phyloP scores from a whole-genome alignment of 2,329 filamentous ascomycete genomes.

The Rosellinia necatrix region DNA sequence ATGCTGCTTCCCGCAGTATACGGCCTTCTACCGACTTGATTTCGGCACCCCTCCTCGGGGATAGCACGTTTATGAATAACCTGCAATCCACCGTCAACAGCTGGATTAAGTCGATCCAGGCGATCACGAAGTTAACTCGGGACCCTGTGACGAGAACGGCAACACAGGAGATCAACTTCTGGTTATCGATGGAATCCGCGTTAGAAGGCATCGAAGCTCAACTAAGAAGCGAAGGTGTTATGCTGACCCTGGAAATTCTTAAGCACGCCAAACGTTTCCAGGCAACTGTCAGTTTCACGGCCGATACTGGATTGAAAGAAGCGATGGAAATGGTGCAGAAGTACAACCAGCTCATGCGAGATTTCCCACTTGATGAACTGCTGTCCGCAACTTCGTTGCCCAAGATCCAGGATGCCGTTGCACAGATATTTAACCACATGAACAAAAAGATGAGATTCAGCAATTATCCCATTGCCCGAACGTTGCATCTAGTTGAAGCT shows the following conservation, averaged over 20 bases:
- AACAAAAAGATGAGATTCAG: constrained; percentile 98
- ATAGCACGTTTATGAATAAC: constrained; percentile 91
- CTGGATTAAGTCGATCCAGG: constrained; percentile 99
- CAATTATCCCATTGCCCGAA: constrained; percentile 90
- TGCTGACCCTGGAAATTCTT: constrained; percentile 89
- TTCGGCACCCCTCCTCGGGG: constrained; percentile 74
- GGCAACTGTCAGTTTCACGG: constrained; percentile 93
- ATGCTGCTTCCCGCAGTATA: constrained; percentile 68
- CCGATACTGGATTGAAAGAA: constrained; percentile 95
- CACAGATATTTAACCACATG: constrained; percentile 88
- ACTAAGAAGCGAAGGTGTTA: constrained; percentile 84
- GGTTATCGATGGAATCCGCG: constrained; percentile 94
- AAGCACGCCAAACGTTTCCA: constrained; percentile 98
- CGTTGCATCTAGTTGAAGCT: constrained; percentile 91
- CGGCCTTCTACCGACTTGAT: constrained; percentile 81
- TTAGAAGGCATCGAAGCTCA: constrained; percentile 91
- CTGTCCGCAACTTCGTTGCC: constrained; percentile 86
- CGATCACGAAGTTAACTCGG: constrained; percentile 90
- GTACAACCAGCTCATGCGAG: constrained; percentile 98
- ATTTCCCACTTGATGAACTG: constrained; percentile 94
- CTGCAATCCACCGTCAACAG: constrained; percentile 92
- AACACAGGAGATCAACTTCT: constrained; percentile 98
- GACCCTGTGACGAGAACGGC: constrained; percentile 79
- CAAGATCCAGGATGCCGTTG: constrained; percentile 87
- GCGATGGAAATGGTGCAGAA: constrained; percentile 96